phyloP scores from a whole-genome alignment of 768 basidiomycete genomes.

The Pisolithus orientalis region DNA sequence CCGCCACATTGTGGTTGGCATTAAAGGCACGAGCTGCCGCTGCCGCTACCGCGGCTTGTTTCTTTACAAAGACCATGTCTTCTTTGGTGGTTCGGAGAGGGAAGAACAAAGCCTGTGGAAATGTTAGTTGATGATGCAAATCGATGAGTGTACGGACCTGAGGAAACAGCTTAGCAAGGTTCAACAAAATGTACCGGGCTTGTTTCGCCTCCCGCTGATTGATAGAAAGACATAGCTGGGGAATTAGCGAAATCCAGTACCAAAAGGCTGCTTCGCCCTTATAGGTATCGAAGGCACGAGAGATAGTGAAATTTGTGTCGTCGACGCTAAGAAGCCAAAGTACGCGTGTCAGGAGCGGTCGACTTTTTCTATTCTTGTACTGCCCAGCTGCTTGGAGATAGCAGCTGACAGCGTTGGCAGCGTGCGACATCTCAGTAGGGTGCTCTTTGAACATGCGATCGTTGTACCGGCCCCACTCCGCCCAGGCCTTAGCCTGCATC shows the following conservation, averaged over 20 bases:
- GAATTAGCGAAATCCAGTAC: slow-evolving; percentile 98
- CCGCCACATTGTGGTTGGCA: slow-evolving; percentile 25
- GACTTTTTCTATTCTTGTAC: slow-evolving; percentile 90
- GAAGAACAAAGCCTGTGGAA: slow-evolving; percentile 84
- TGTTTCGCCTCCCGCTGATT: slow-evolving; percentile 91
- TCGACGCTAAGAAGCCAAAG: slow-evolving; percentile 97
- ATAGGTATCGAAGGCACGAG: slow-evolving; percentile 86
- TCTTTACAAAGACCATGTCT: slow-evolving; percentile 49
- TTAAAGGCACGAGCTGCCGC: slow-evolving; percentile 29
- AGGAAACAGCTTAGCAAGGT: slow-evolving; percentile 86
- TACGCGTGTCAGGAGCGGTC: slow-evolving; percentile 85
- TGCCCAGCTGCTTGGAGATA: slow-evolving; percentile 96
- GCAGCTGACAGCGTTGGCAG: slow-evolving; percentile 91
- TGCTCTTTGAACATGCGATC: slow-evolving; percentile 90
- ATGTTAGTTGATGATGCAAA: slow-evolving; percentile 2
- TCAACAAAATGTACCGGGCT: slow-evolving; percentile 81
- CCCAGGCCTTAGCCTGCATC: slow-evolving; percentile 94
- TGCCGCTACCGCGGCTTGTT: slow-evolving; percentile 33
- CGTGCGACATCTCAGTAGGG: slow-evolving; percentile 65
- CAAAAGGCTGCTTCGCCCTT: slow-evolving; percentile 95
- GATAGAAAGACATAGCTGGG: slow-evolving; percentile 86
- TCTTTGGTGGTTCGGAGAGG: slow-evolving; percentile 81
- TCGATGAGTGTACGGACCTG: slow-evolving; percentile 51
- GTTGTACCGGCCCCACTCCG: slow-evolving; percentile 94
- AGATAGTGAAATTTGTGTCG: slow-evolving; percentile 63